These are phyloP conservation scores for Quercus cerris DNA, from an alignment of 306 rosid genomes.

Conservation along the genomic window DNA sequence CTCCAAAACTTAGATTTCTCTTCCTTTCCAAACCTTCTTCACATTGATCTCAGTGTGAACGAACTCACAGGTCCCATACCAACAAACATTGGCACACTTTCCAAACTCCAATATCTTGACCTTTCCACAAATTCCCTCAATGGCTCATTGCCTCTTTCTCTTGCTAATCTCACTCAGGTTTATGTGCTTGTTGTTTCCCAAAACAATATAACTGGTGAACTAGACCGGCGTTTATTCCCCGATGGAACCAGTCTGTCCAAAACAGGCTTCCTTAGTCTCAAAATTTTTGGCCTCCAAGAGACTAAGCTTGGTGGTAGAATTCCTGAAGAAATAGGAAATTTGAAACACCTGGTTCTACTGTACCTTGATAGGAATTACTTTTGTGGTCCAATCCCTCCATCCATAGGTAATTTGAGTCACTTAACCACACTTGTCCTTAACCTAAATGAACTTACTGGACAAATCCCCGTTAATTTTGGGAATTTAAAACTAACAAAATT, in stretches of 20 bases:
- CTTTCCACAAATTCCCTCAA: conserved; percentile 44
- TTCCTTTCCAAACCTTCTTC: conserved; percentile 47
- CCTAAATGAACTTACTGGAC: conserved; percentile 40
- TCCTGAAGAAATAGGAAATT: conserved; percentile 56
- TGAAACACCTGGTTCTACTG: conserved; percentile 31
- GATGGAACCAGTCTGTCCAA: conserved; percentile 17
- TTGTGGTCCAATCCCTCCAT: conserved; percentile 43
- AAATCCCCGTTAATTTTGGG: conserved; percentile 39
- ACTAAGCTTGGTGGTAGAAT: conserved; percentile 35
- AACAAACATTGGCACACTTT: conserved; percentile 34
- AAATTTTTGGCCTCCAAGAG: conserved; percentile 36
- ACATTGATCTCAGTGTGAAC: conserved; percentile 51
- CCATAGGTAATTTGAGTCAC: conserved; percentile 44
- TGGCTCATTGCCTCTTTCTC: conserved; percentile 52
- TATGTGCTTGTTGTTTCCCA: conserved; percentile 50
- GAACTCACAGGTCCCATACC: conserved; percentile 50
- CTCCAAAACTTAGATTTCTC: conserved; percentile 46
- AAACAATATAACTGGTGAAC: conserved; percentile 36
- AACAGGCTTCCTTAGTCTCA: conserved; percentile 36
- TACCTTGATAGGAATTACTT: conserved; percentile 38
- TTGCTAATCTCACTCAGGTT: conserved; percentile 53
- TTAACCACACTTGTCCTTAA: conserved; percentile 30
- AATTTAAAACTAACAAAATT: conserved; percentile 35
- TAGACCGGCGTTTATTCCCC: conserved; percentile 48
- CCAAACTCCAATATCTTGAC: conserved; percentile 52